These are phyloP conservation scores for Saccharomycopsis vini DNA, from an alignment of 805 yeast genomes.

Conservation along the genomic window DNA sequence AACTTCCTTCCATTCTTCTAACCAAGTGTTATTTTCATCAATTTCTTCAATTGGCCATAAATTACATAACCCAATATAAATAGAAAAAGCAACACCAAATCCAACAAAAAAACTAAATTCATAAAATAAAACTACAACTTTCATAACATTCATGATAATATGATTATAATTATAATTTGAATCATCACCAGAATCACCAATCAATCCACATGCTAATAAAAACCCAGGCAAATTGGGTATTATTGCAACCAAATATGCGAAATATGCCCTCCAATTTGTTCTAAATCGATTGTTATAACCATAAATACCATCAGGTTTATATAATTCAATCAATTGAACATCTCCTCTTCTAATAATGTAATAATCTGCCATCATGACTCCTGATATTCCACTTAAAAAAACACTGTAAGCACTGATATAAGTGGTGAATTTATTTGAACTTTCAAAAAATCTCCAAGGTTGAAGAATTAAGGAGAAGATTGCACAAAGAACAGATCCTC, in stretches of 20 bases:
- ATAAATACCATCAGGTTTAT: slow-evolving; percentile 22
- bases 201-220: slow-evolving; percentile 52
- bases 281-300: slow-evolving; percentile 47
- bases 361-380: slow-evolving; percentile 63
- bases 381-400: slow-evolving; percentile 75
- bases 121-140: slow-evolving; percentile 63
- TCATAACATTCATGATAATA: slow-evolving; percentile 59
- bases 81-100: slow-evolving; percentile 44
- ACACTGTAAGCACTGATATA: slow-evolving; percentile 75
- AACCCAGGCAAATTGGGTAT: slow-evolving; percentile 81
- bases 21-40: slow-evolving; percentile 39
- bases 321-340: slow-evolving; percentile 55
- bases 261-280: slow-evolving; percentile 74
- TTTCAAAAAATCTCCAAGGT: slow-evolving; percentile 71
- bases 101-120: slow-evolving; percentile 72
- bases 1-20: slow-evolving; percentile 51
- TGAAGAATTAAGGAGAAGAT: slow-evolving; percentile 27
- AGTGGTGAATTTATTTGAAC: slow-evolving; percentile 66
- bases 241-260: slow-evolving; percentile 72
- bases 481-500: slow-evolving; percentile 37
- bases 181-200: too few relatives aligned
- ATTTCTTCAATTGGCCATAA: slow-evolving; percentile 1
- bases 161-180: too few relatives aligned
- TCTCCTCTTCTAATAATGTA: slow-evolving; percentile 65
- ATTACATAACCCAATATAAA: slow-evolving; percentile 44